Evolutionary conservation across 257 asterid species (phyloP).

Genomic region (Solanum sparsipilum): DNA sequence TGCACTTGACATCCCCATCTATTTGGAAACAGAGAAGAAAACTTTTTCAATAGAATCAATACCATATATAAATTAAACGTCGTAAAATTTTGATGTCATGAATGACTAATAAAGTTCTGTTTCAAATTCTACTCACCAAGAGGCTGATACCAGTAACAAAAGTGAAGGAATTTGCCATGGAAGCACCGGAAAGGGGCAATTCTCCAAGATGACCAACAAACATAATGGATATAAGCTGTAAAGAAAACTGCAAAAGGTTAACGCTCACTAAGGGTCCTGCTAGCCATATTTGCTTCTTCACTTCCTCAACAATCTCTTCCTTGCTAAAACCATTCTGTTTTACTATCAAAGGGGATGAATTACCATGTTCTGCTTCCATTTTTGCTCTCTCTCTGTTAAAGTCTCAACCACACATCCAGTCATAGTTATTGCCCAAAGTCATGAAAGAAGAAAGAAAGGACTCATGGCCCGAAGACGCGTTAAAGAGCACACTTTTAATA

Average conservation of each 20-base stretch:
- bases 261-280: slow-evolving; percentile 64
- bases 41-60: background rate
- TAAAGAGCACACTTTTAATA: too few relatives aligned
- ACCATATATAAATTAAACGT: background rate
- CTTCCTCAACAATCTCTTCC: slow-evolving; percentile 40
- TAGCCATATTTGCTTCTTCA: slow-evolving; percentile 61
- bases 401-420: background rate
- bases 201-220: slow-evolving; percentile 83
- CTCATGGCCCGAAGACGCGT: background rate
- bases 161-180: slow-evolving; percentile 76
- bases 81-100: background rate
- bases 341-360: background rate
- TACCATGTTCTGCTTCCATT: background rate
- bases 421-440: background rate
- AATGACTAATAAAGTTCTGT: background rate
- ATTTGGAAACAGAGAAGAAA: background rate
- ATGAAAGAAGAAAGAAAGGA: too few relatives aligned
- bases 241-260: slow-evolving; percentile 39
- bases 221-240: slow-evolving; percentile 72
- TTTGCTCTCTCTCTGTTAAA: background rate
- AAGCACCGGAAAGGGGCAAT: slow-evolving; percentile 56
- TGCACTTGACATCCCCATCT: slow-evolving; percentile 91
- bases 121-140: slow-evolving; percentile 25
- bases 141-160: slow-evolving; percentile 72
- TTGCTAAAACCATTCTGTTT: background rate